Percentiles rank a stretch among this genome's conserved stretches.
Evolutionary conservation across 495 filamentous ascomycete species (phyloP).

Genomic region (Lasiosphaeria hispida): DNA sequence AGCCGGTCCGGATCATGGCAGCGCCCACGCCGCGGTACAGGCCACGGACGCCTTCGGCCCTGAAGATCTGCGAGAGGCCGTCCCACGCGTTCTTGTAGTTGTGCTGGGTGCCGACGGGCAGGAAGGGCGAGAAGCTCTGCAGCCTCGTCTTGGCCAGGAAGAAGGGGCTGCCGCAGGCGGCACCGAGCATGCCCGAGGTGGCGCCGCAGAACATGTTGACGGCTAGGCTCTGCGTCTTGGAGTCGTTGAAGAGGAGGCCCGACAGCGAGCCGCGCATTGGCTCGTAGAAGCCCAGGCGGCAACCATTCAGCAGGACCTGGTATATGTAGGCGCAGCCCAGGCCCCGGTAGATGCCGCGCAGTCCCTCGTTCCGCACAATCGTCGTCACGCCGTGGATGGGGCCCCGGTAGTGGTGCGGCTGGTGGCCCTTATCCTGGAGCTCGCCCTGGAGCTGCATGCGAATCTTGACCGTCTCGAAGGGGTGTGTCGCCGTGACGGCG

Average conservation of each 20-base stretch:
- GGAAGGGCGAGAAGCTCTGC: conserved; percentile 90
- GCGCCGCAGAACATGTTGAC: conserved; percentile 94
- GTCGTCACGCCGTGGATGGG: conserved; percentile 88
- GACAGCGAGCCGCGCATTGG: conserved; percentile 74
- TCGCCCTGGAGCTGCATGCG: conserved; percentile 97
- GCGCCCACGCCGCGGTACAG: conserved; percentile 87
- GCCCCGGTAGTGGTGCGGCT: conserved; percentile 84
- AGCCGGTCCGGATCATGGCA: conserved; percentile 96
- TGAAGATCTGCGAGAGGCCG: conserved; percentile 75
- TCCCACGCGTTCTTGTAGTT: conserved; percentile 82
- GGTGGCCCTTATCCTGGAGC: conserved; percentile 79
- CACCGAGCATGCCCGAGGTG: conserved; percentile 81
- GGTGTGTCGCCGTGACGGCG: conserved; percentile 95
- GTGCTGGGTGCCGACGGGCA: conserved; percentile 95
- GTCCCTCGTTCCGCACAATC: conserved; percentile 87
- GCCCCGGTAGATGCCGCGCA: conserved; percentile 81
- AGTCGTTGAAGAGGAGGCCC: conserved; percentile 62
- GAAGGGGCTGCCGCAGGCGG: conserved; percentile 88
- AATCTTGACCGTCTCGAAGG: conserved; percentile 99
- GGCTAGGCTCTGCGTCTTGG: conserved; percentile 71
- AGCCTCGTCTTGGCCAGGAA: conserved; percentile 98
- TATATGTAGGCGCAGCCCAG: conserved; percentile 94
- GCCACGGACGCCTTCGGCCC: conserved; percentile 71
- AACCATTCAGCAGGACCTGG: conserved; percentile 94
- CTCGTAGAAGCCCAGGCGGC: conserved; percentile 96